Evolutionary conservation across 495 filamentous ascomycete species (phyloP).

Genomic region (Bathelium albidoporum): DNA sequence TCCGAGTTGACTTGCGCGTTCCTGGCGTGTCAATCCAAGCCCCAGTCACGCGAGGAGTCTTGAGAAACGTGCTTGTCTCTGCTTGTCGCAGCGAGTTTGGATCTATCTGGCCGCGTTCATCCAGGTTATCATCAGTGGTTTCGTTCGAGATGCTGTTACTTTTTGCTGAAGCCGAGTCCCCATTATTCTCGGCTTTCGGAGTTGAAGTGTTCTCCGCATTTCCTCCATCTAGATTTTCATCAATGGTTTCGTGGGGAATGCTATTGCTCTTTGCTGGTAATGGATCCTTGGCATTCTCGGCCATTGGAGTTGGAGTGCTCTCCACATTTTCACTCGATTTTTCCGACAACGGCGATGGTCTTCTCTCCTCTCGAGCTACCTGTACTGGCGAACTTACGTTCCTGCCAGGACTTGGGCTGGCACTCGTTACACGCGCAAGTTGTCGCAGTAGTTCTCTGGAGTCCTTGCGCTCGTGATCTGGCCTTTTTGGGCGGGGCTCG

Average conservation of each 20-base stretch:
- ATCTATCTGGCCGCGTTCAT: neutral
- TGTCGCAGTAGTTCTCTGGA: slow-evolving; percentile 56
- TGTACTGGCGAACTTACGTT: neutral
- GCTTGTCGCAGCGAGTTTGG: slow-evolving; percentile 6
- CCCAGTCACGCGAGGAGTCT: slow-evolving; percentile 38
- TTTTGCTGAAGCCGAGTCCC: neutral
- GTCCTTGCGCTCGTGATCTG: slow-evolving; percentile 38
- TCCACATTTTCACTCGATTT: neutral
- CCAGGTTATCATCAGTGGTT: neutral
- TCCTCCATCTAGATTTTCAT: too few species aligned
- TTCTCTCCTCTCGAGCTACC: neutral
- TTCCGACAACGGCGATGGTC: neutral
- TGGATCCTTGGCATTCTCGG: too few species aligned
- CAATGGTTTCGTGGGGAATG: too few species aligned
- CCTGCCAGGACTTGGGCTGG: slow-evolving; percentile 35
- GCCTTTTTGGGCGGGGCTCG: slow-evolving; percentile 18
- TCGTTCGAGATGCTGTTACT: neutral
- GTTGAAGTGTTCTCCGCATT: too few species aligned
- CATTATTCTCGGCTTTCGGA: neutral
- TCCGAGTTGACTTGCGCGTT: neutral
- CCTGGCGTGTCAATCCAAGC: slow-evolving; percentile 39
- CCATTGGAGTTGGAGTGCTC: neutral
- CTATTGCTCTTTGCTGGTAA: too few species aligned
- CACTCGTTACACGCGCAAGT: slow-evolving; percentile 52
- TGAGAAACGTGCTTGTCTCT: slow-evolving; percentile 11